These are phyloP conservation scores for Perilla frutescens DNA, from an alignment of 257 asterid genomes.

Conservation along the genomic window DNA sequence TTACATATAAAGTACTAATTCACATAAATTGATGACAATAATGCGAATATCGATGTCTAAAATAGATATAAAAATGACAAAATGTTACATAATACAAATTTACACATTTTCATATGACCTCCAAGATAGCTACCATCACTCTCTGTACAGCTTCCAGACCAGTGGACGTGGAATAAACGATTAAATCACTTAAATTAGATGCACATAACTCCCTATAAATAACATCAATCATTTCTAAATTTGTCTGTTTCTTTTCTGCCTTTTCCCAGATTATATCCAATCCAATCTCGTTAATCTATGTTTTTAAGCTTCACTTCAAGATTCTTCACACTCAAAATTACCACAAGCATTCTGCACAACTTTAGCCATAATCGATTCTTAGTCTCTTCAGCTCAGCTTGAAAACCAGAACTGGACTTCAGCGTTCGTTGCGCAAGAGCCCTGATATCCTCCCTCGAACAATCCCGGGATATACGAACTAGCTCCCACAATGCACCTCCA, in stretches of 20 bases:
- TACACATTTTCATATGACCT: neutral
- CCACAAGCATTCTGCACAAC: conserved; percentile 27
- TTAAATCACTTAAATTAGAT: neutral
- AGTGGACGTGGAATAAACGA: neutral
- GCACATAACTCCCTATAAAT: neutral
- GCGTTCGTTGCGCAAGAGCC: conserved; percentile 65
- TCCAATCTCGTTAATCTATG: conserved; percentile 31
- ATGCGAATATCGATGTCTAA: too few species aligned
- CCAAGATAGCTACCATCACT: neutral
- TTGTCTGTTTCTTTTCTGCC: neutral
- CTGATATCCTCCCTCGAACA: conserved; percentile 78
- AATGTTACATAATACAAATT: neutral
- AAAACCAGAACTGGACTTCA: conserved; percentile 60
- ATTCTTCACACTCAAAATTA: conserved; percentile 13
- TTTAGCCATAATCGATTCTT: conserved; percentile 57
- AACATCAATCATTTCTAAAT: neutral
- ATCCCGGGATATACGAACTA: conserved; percentile 71
- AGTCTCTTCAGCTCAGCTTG: conserved; percentile 64
- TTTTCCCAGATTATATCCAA: neutral
- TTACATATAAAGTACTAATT: too few species aligned
- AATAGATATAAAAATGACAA: too few species aligned
- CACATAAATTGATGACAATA: too few species aligned
- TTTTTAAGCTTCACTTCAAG: conserved; percentile 7
- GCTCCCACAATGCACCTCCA: conserved; percentile 82
- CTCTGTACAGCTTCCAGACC: neutral